A percentile compares a stretch with the other conserved stretches of the same genome.
Conservation (phyloP, 495 filamentous ascomycete species). For the Amphirosellinia nigrospora region DNA sequence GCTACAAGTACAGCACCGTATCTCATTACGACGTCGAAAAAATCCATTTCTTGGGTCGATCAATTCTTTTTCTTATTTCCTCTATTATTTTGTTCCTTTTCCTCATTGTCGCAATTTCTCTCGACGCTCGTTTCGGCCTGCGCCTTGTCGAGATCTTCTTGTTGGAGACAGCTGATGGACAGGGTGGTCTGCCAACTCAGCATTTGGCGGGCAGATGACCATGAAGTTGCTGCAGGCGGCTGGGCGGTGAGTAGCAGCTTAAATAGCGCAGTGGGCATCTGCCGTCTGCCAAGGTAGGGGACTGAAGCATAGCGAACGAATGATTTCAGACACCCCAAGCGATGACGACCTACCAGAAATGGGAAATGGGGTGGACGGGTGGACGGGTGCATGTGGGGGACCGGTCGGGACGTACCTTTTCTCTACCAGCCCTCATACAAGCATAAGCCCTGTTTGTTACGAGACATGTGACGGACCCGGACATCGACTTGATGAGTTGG, state of each 20-base stretch:
- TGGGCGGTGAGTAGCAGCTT: conserved; percentile 27
- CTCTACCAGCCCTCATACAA: conserved; percentile 8
- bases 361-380: conserved; percentile 18
- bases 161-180: conserved; percentile 32
- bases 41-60: background rate
- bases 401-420: conserved; percentile 21
- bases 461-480: conserved; percentile 28
- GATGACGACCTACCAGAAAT: conserved; percentile 23
- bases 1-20: conserved; percentile 7
- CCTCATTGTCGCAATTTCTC: background rate
- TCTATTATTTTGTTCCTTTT: conserved; percentile 5
- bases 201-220: conserved; percentile 31
- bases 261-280: conserved; percentile 27
- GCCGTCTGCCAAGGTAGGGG: conserved; percentile 19
- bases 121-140: conserved; percentile 12
- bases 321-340: conserved; percentile 16
- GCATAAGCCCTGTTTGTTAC: conserved; percentile 23
- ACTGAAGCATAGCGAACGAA: conserved; percentile 22
- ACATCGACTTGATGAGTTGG: conserved; percentile 29
- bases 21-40: background rate
- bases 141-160: conserved; percentile 20
- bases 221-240: conserved; percentile 25
- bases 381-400: conserved; percentile 12
- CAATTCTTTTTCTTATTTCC: conserved; percentile 11
- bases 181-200: conserved; percentile 32